These are phyloP conservation scores for Fagus crenata DNA, from an alignment of 306 rosid genomes.

Conservation along the genomic window DNA sequence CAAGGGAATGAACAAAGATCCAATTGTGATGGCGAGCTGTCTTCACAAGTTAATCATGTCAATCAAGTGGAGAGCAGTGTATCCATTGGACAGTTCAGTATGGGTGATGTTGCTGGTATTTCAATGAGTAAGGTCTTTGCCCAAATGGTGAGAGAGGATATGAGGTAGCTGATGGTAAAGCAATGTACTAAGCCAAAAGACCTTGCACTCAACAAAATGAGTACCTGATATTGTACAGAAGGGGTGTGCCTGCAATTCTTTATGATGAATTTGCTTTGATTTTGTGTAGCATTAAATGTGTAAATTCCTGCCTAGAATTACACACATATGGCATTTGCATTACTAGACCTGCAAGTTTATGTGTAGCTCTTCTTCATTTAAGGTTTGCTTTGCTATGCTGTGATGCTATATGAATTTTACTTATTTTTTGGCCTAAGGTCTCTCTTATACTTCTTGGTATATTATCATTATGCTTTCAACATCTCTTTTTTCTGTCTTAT, in stretches of 20 bases:
- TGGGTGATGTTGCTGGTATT: slow-evolving; percentile 49
- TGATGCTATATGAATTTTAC: too few species aligned
- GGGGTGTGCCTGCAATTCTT: not conserved
- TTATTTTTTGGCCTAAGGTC: too few species aligned
- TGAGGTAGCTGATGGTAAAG: slow-evolving; percentile 33
- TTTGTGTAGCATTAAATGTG: not conserved
- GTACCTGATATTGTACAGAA: not conserved
- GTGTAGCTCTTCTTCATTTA: not conserved
- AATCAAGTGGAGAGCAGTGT: slow-evolving; percentile 35
- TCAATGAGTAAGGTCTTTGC: slow-evolving; percentile 77
- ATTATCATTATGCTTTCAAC: too few species aligned
- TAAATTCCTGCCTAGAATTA: not conserved
- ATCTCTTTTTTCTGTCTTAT: too few species aligned
- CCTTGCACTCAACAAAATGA: too few species aligned
- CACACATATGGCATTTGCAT: not conserved
- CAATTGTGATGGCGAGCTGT: slow-evolving; percentile 3
- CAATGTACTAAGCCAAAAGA: not conserved
- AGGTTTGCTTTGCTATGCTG: too few species aligned
- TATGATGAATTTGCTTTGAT: not conserved
- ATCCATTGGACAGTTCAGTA: slow-evolving; percentile 34
- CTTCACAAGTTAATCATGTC: slow-evolving; percentile 22
- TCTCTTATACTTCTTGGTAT: too few species aligned
- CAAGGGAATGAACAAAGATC: slow-evolving; percentile 34
- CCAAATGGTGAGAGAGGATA: slow-evolving; percentile 66
- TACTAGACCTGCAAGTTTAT: not conserved